A percentile compares a stretch with the other conserved stretches of the same genome.
Conservation (phyloP, 106 monocot species). For the Chionographis japonica region DNA sequence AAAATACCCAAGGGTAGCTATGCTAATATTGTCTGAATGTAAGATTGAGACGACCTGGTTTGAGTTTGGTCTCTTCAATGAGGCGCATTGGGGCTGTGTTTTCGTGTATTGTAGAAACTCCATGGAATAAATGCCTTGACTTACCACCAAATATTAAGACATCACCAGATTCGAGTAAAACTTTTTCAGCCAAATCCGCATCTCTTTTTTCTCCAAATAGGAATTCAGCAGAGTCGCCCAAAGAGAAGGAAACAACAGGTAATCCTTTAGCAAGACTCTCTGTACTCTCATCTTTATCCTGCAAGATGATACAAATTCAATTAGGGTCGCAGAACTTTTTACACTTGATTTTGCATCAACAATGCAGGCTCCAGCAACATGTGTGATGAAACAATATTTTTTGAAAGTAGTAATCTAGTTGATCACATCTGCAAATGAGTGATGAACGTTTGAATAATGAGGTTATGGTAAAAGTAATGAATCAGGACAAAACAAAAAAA, state of each 20-base stretch:
- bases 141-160: constrained; percentile 61
- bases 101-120: constrained; percentile 29
- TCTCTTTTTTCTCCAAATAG: constrained; percentile 36
- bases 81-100: constrained; percentile 31
- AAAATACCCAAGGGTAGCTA: background rate
- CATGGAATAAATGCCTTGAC: constrained; percentile 55
- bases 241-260: constrained; percentile 66
- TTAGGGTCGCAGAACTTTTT: too few species aligned
- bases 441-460: too few species aligned
- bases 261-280: constrained; percentile 37
- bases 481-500: too few species aligned
- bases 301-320: background rate
- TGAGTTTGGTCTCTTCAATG: constrained; percentile 28
- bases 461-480: too few species aligned
- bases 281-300: constrained; percentile 61
- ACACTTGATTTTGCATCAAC: too few species aligned
- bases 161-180: constrained; percentile 61
- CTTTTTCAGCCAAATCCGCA: constrained; percentile 19
- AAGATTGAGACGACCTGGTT: constrained; percentile 52
- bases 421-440: too few species aligned
- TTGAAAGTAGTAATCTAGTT: too few species aligned
- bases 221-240: constrained; percentile 63
- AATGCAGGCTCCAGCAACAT: too few species aligned
- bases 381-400: too few species aligned
- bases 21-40: constrained; percentile 55